Percentiles rank a stretch among this genome's conserved stretches.
Evolutionary conservation across 2,329 filamentous ascomycete species (phyloP).

Genomic region (Colletotrichum higginsianum): DNA sequence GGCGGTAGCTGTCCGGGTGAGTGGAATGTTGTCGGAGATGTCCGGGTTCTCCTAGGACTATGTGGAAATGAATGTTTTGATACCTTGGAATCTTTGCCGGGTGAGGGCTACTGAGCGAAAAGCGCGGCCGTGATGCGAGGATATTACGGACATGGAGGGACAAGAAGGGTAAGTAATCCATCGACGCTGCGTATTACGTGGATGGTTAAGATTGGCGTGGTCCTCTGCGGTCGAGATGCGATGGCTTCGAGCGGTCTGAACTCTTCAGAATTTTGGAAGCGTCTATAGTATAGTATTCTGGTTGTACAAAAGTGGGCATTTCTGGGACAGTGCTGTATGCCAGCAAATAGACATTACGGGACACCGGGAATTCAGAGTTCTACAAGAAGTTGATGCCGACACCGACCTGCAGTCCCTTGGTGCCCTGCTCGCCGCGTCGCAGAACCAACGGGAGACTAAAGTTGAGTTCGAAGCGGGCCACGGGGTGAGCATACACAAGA

Average conservation of each 20-base stretch:
- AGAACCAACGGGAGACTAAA: slow-evolving; percentile 90
- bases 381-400: slow-evolving; percentile 97
- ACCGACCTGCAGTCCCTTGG: slow-evolving; percentile 95
- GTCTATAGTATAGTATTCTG: slow-evolving; percentile 4
- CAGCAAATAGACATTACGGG: slow-evolving; percentile 1
- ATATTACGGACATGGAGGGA: background rate
- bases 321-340: slow-evolving; percentile 1
- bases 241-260: background rate
- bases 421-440: slow-evolving; percentile 85
- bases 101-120: too few species aligned
- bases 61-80: background rate
- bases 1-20: background rate
- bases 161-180: background rate
- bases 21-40: background rate
- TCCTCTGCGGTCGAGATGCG: background rate
- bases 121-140: background rate
- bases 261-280: background rate
- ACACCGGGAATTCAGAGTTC: background rate
- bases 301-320: slow-evolving; percentile 20
- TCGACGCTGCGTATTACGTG: too few species aligned
- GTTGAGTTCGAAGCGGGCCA: slow-evolving; percentile 95
- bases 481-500: slow-evolving; percentile 93
- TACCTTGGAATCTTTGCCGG: background rate
- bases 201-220: background rate
- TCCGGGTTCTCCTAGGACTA: background rate